A percentile compares a stretch with the other conserved stretches of the same genome.
Evolutionary conservation across 176 grass and related monocot genomes (phyloP).

Genomic region (Saccharum officinarum): DNA sequence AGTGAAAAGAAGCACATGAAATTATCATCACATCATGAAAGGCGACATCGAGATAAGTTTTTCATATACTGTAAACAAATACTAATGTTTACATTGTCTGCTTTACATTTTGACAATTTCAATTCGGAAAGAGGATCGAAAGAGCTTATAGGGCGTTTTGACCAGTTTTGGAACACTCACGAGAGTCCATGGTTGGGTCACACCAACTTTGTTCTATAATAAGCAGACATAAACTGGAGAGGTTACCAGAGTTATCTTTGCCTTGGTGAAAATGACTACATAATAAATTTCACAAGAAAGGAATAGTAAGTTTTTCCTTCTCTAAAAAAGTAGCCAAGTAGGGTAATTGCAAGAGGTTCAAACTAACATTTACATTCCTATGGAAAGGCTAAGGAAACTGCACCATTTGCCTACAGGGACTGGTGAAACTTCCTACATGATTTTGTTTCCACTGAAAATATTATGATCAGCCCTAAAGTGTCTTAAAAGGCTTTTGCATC

Average conservation of each 20-base stretch:
- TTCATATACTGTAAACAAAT: background rate
- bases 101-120: background rate
- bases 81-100: background rate
- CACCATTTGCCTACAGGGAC: background rate
- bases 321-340: background rate
- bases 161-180: background rate
- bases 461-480: background rate
- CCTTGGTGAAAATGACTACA: background rate
- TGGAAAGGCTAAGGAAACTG: background rate
- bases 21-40: background rate
- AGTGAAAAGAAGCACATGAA: conserved; percentile 10
- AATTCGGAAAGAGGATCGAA: background rate
- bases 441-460: conserved; percentile 13
- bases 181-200: background rate
- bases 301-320: conserved; percentile 5
- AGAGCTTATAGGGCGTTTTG: background rate
- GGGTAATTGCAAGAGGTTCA: background rate
- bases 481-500: background rate
- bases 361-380: background rate
- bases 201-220: background rate
- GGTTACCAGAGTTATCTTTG: background rate
- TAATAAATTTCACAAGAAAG: background rate
- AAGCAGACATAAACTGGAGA: conserved; percentile 19
- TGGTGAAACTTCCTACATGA: background rate
- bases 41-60: background rate